A percentile compares a stretch with the other conserved stretches of the same genome.
Conservation (phyloP, 805 yeast genomes). For the Lachancea kluyveri region DNA sequence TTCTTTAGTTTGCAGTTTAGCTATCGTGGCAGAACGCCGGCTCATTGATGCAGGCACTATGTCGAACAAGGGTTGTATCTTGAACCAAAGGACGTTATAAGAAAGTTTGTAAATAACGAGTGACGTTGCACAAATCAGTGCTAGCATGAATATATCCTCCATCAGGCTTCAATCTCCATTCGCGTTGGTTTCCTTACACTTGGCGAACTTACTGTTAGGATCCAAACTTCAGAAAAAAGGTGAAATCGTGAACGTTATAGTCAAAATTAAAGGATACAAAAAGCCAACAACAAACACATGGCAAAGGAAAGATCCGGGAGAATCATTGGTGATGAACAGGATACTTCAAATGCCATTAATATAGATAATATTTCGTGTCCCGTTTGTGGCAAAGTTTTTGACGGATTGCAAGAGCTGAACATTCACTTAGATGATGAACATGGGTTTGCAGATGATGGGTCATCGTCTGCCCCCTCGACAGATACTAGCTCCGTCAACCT, state of each 20-base stretch:
- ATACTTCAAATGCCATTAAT: not conserved
- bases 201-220: no score
- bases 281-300: no score
- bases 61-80: slow-evolving; percentile 20
- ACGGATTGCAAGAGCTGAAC: slow-evolving; percentile 49
- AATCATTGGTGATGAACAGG: not conserved
- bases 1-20: slow-evolving; percentile 10
- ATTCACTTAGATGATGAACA: slow-evolving; percentile 70
- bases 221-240: no score
- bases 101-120: slow-evolving; percentile 15
- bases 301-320: not conserved
- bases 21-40: slow-evolving; percentile 5
- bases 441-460: slow-evolving; percentile 26
- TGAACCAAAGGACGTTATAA: slow-evolving; percentile 17
- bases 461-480: no score
- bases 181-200: no score
- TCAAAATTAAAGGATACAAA: no score
- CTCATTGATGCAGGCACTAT: slow-evolving; percentile 10
- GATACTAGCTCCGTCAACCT: no score
- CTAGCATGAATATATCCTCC: slow-evolving; percentile 1
- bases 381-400: slow-evolving; percentile 57
- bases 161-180: no score
- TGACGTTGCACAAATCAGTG: slow-evolving; percentile 3
- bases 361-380: slow-evolving; percentile 45
- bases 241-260: no score